Evolutionary conservation across 345 rosid genomes (phyloP), one percentile per base, ranked within the genome.

Genomic region (Ceriops zippeliana): DNA sequence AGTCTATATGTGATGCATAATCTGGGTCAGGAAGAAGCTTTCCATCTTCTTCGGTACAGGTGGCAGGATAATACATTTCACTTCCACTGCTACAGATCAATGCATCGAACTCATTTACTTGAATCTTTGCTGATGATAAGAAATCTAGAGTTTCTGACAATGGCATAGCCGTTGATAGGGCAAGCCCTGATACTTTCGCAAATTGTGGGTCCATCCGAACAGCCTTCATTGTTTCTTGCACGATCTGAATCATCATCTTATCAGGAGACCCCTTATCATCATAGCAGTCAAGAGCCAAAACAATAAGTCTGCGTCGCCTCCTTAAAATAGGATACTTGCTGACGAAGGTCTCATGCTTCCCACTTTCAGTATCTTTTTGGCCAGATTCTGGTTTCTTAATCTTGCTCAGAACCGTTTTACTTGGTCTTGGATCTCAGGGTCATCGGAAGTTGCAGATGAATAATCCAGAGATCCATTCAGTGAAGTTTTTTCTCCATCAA

Each of bases 11-110:
- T 5, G 91, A 65, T 28, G 90, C 83, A 69, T 93, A 93, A 79
- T 93, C 98, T 5, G 92, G 85, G 84, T 93, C 98, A 0, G 91
- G 93, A 20, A 81, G 66, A 74, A 91, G 87, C 78, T 83, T 89
- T 32, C 97, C 91, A 1, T 82, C 86, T 73, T 79, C 96, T 68
- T 84, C 85, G 0, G 82, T 76, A 28, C 82, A 81, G 37, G 78
- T 68, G 30, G 93, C 96, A 0, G 97, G 98, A 62, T 93, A 93
- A 75, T 93, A 93, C 54, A 93, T 78, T 81, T 91, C 95, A 38
- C 98, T 83, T 38, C 97, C 98, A 16, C 98, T 93, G 79, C 95
- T 87, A 68, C 98, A 93, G 49, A 91, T 87, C 81, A 93, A 70
- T 61, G 97, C 88, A 71, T 93, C 98, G 59, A 93, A 93, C 35